These are phyloP conservation scores for Hypomyces rosellus DNA, from an alignment of 2,329 filamentous ascomycete species.

Conservation along the genomic window DNA sequence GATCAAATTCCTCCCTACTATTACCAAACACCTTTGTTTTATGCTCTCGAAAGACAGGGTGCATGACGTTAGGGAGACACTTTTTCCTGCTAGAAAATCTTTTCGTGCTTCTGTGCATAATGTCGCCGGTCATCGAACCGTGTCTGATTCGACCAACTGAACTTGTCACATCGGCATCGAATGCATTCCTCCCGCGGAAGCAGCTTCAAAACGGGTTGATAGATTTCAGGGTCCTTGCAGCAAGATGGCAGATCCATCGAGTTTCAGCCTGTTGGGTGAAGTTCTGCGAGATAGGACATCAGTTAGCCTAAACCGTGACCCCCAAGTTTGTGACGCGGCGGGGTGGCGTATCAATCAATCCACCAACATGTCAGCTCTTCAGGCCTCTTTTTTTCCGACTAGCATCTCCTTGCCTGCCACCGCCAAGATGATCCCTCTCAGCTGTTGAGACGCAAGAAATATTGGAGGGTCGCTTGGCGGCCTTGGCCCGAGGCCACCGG, in stretches of 20 bases:
- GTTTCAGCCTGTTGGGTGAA: not conserved
- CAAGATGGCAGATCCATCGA: not conserved
- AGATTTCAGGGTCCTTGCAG: not conserved
- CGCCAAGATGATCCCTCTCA: not conserved
- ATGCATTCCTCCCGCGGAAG: too few species aligned
- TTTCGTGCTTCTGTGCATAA: not conserved
- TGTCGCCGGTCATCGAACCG: too few species aligned
- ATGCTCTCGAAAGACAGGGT: conserved; percentile 37
- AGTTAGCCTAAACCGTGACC: too few species aligned
- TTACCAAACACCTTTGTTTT: conserved; percentile 52
- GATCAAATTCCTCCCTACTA: conserved; percentile 42
- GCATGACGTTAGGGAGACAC: conserved; percentile 52
- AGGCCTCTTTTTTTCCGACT: not conserved
- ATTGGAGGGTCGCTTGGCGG: not conserved
- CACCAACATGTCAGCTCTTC: not conserved
- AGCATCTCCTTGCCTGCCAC: not conserved
- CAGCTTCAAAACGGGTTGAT: too few species aligned
- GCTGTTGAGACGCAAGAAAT: not conserved
- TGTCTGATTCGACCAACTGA: too few species aligned
- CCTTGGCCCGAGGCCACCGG: too few species aligned
- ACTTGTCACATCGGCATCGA: too few species aligned
- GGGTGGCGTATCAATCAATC: not conserved
- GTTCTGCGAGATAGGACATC: not conserved
- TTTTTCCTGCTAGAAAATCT: not conserved
- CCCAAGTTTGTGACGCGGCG: not conserved